A percentile compares a stretch with the other conserved stretches of the same genome.
Conservation (phyloP, 148 eudicot species). For the Heliosperma pusillum region DNA sequence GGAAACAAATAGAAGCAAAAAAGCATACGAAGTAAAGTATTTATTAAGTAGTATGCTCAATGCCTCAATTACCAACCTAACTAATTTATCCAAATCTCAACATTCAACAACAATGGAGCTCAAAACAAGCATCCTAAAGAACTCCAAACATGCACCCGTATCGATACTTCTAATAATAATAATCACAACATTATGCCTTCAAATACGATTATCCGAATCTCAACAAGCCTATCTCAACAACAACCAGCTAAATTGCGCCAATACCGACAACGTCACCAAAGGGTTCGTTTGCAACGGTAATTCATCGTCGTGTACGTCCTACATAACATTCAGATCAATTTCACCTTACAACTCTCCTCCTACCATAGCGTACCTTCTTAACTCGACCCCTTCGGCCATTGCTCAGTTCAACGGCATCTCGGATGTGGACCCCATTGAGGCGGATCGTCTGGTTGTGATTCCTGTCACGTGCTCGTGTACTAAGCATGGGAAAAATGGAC, state of each 20-base stretch:
- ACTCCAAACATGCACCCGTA: not conserved
- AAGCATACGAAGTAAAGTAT: no score
- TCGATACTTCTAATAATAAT: not conserved
- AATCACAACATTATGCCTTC: conserved; percentile 18
- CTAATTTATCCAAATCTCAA: not conserved
- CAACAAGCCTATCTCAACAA: conserved; percentile 68
- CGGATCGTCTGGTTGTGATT: conserved; percentile 37
- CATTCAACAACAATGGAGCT: not conserved
- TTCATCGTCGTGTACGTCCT: conserved; percentile 40
- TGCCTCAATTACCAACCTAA: not conserved
- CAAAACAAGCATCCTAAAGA: not conserved
- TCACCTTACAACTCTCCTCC: conserved; percentile 39
- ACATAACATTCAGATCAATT: conserved; percentile 62
- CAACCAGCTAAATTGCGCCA: conserved; percentile 47
- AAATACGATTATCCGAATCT: conserved; percentile 12
- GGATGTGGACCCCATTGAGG: conserved; percentile 30
- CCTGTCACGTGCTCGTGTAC: conserved; percentile 61
- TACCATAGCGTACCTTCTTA: conserved; percentile 48
- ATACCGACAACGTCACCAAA: conserved; percentile 31
- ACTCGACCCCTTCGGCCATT: conserved; percentile 33
- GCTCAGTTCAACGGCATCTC: conserved; percentile 41
- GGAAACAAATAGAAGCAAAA: not conserved
- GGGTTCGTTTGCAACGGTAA: conserved; percentile 58
- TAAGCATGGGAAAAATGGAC: not conserved
- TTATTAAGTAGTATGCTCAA: no score